Evolutionary conservation across 768 basidiomycete species (phyloP), one percentile per base, ranked within the genome.

Genomic region (Suillus cothurnatus): DNA sequence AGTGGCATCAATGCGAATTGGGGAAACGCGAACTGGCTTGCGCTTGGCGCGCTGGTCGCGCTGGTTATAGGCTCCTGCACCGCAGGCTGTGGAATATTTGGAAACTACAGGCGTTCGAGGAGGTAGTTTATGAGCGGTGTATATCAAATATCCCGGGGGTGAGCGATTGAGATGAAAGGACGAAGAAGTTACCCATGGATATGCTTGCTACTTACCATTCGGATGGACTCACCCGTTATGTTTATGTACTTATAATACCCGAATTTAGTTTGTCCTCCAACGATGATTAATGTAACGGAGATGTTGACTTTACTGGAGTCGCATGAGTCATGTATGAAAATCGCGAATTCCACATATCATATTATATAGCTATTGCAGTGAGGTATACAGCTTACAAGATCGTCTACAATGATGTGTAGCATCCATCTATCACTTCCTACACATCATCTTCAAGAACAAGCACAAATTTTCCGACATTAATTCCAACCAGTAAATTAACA

Each of bases 11-110:
- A 70, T 31, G 86, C 90, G 3, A 79, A 83, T 67, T 89, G 87
- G 77, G 93, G 92, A 19, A 93, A 92, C 74, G 93, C 91, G 52
- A 88, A 87, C 72, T 95, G 93, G 93, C 71, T 94, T 64, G 90
- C 89, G 4, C 82, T 95, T 52, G 92, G 86, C 63, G 92, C 92
- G 1, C 79, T 91, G 59, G 82, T 86, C 61, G 82, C 92, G 1
- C 82, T 95, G 57, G 67, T 88, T 50, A 65, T 93, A 19, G 88
- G 84, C 31, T 89, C 89, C 77, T 90, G 89, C 76, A 81, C 86
- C 3, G 83, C 86, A 17, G 80, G 84, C 4, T 88, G 87, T 68
- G 90, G 90, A 36, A 79, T 86, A 61, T 92, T 89, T 71, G 89
- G 91, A 7, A 78, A 84, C 63, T 93, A 90, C 77, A 83, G 82